phyloP scores from a whole-genome alignment of 2,329 filamentous ascomycete genomes.

The Magnaporthiopsis rhizophila region DNA sequence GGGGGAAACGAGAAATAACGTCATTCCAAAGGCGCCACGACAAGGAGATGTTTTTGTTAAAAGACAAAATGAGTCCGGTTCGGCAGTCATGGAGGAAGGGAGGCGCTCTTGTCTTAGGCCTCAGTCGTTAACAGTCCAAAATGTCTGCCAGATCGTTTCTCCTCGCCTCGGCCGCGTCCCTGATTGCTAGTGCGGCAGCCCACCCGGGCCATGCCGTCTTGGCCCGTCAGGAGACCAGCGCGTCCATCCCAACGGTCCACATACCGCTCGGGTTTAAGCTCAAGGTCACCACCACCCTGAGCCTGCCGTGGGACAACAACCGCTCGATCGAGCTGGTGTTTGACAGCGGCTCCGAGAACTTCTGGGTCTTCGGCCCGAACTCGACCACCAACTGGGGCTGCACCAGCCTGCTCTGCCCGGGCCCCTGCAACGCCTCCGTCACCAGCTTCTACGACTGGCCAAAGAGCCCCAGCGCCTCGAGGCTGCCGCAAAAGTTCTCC shows the following conservation, averaged over 20 bases:
- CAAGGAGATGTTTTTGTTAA: no score
- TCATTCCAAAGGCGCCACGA: no score
- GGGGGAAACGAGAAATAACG: no score
- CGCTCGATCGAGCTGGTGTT: slow-evolving; percentile 14
- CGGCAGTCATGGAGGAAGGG: no score
- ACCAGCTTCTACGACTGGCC: slow-evolving; percentile 7
- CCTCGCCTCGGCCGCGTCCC: background rate
- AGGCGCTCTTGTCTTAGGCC: no score
- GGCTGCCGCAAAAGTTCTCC: slow-evolving; percentile 4
- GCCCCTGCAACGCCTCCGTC: slow-evolving; percentile 11
- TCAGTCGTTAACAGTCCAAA: no score
- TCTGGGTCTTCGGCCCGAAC: slow-evolving; percentile 16
- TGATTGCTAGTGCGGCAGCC: background rate
- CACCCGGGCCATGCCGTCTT: background rate
- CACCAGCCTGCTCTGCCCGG: slow-evolving; percentile 8
- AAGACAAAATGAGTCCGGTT: no score
- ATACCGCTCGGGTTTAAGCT: slow-evolving; percentile 8
- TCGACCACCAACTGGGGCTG: slow-evolving; percentile 13
- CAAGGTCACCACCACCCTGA: slow-evolving; percentile 17
- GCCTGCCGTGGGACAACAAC: slow-evolving; percentile 14
- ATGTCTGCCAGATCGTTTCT: no score
- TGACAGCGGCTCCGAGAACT: no score
- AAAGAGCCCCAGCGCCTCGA: slow-evolving; percentile 10
- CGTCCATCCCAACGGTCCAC: slow-evolving; percentile 8
- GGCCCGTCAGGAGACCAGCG: slow-evolving; percentile 1